phyloP scores from a whole-genome alignment of 139 green algal genomes.

The Mychonastes homosphaera region DNA sequence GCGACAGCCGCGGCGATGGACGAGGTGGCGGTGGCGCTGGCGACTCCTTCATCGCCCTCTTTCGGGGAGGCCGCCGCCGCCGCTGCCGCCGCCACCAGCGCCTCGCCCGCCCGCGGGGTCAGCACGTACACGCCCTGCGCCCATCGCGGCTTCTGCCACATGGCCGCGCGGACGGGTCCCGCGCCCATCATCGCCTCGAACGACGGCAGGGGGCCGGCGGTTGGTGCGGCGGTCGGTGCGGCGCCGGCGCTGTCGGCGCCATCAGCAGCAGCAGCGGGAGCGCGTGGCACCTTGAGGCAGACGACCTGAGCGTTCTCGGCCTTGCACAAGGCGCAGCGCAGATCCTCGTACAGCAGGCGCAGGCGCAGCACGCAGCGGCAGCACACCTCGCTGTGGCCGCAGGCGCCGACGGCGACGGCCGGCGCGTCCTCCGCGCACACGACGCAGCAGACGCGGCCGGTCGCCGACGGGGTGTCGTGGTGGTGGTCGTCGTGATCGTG shows the following conservation, averaged over 20 bases:
- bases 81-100: neutral
- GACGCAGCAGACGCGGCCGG: slow-evolving; percentile 25
- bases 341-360: slow-evolving; percentile 49
- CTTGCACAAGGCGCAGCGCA: slow-evolving; percentile 63
- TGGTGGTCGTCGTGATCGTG: neutral
- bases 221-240: neutral
- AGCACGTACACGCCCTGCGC: slow-evolving; percentile 22
- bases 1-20: no score
- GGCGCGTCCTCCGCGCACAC: slow-evolving; percentile 28
- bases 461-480: neutral
- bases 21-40: no score
- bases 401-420: slow-evolving; percentile 32
- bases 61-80: no score
- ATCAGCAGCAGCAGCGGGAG: neutral
- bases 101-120: neutral
- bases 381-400: slow-evolving; percentile 41
- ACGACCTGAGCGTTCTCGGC: slow-evolving; percentile 34
- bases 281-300: neutral
- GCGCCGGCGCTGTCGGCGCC: neutral
- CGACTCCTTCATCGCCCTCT: no score
- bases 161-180: slow-evolving; percentile 2
- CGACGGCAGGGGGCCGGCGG: neutral
- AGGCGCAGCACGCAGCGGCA: slow-evolving; percentile 47
- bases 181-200: no score
- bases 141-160: slow-evolving; percentile 26